These are phyloP conservation scores for Neodidymelliopsis sp. DNA, from an alignment of 2,329 filamentous ascomycete genomes.

Conservation along the genomic window DNA sequence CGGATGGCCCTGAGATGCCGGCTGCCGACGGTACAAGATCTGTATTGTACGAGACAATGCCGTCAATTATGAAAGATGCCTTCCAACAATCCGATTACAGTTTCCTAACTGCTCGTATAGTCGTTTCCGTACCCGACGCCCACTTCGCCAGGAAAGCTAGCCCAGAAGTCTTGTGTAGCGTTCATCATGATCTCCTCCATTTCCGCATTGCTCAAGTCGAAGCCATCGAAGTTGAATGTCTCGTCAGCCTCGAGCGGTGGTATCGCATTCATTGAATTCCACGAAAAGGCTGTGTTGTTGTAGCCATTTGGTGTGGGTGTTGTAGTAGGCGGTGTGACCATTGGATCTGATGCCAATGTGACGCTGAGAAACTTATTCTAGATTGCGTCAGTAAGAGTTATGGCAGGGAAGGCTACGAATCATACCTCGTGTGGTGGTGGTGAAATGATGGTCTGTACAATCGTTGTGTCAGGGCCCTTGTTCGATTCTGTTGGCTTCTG, in stretches of 20 bases:
- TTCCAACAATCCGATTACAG: background rate
- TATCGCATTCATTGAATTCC: conserved; percentile 33
- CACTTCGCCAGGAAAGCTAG: conserved; percentile 49
- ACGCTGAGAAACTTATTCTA: conserved; percentile 16
- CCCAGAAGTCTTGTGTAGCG: conserved; percentile 52
- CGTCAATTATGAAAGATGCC: background rate
- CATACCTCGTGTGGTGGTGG: conserved; percentile 14
- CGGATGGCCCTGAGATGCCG: background rate
- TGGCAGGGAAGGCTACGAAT: background rate
- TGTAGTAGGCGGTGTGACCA: conserved; percentile 29
- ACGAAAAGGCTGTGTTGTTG: conserved; percentile 24
- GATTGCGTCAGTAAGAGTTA: background rate
- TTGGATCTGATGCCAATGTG: conserved; percentile 3
- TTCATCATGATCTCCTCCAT: conserved; percentile 50
- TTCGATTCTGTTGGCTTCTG: conserved; percentile 41
- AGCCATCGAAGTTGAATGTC: conserved; percentile 41
- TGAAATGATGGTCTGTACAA: conserved; percentile 17
- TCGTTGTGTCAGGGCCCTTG: conserved; percentile 23
- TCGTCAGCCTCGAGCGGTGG: conserved; percentile 43
- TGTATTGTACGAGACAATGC: background rate
- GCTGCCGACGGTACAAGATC: conserved; percentile 6
- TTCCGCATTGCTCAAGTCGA: conserved; percentile 45
- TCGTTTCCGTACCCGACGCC: conserved; percentile 38
- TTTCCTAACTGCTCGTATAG: conserved; percentile 3
- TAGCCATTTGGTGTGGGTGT: conserved; percentile 37